These are phyloP conservation scores for Herpetospermum pedunculosum DNA, from an alignment of 306 rosid genomes.

Conservation along the genomic window DNA sequence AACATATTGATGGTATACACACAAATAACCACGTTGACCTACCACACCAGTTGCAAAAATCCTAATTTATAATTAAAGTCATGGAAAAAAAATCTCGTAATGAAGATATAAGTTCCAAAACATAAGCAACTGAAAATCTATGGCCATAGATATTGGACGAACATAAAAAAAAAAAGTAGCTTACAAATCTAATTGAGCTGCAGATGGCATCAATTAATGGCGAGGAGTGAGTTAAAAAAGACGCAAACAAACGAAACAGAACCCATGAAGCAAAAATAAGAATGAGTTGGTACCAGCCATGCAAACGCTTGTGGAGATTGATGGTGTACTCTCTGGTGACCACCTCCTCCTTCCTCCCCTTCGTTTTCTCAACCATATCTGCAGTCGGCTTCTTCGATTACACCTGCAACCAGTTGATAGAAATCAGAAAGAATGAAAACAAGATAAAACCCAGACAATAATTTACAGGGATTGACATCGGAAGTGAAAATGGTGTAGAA, in stretches of 20 bases:
- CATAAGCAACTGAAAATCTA: neutral
- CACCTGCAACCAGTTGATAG: conserved; percentile 25
- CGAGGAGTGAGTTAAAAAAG: neutral
- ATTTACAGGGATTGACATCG: neutral
- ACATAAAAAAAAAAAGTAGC: neutral
- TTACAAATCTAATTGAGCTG: neutral
- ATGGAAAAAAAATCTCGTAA: neutral
- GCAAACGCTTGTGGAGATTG: conserved; percentile 86
- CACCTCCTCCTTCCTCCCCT: conserved; percentile 86
- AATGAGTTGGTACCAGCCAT: conserved; percentile 49
- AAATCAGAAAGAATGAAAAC: neutral
- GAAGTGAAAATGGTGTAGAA: neutral
- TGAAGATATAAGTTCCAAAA: neutral
- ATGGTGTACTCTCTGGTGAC: conserved; percentile 89
- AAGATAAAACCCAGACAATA: neutral
- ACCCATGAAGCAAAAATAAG: neutral
- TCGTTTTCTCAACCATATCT: conserved; percentile 70
- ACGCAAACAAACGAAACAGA: too few relatives aligned
- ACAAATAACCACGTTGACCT: neutral
- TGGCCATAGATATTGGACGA: neutral
- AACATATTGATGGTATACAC: neutral
- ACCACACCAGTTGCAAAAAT: neutral
- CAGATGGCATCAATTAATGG: neutral
- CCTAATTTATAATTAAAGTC: neutral
- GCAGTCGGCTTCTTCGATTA: conserved; percentile 16